Evolutionary conservation across 106 monocot species (phyloP).

Genomic region (Amphibolis antarctica): DNA sequence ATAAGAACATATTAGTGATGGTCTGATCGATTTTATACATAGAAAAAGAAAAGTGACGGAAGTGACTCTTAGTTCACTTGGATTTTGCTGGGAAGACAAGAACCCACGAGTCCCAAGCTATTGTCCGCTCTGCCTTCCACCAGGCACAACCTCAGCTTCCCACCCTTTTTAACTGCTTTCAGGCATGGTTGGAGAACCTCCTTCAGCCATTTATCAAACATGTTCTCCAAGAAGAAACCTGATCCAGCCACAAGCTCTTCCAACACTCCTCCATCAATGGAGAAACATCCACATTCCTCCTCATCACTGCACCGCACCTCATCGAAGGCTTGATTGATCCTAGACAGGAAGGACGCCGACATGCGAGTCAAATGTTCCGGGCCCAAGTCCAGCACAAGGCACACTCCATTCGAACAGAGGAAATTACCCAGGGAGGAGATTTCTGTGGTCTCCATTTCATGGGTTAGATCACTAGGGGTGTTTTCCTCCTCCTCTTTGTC

Average conservation of each 20-base stretch:
- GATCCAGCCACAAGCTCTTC: conserved; percentile 33
- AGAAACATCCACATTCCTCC: conserved; percentile 9
- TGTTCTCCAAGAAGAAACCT: conserved; percentile 38
- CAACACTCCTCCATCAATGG: conserved; percentile 24
- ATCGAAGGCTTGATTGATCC: conserved; percentile 25
- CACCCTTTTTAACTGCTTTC: conserved; percentile 48
- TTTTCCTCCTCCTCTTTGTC: conserved; percentile 21
- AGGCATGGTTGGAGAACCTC: conserved; percentile 55
- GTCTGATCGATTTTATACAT: not conserved
- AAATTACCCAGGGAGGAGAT: conserved; percentile 14
- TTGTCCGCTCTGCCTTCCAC: conserved; percentile 29
- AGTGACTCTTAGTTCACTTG: conserved; percentile 17
- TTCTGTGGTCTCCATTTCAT: conserved; percentile 22
- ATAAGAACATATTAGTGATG: not conserved
- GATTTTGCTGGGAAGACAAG: conserved; percentile 57
- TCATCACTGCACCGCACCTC: conserved; percentile 1
- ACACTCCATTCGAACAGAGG: conserved; percentile 9
- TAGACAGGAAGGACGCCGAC: conserved; percentile 18
- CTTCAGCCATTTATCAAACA: conserved; percentile 59
- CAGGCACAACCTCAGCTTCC: conserved; percentile 45
- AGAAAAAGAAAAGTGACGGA: not conserved
- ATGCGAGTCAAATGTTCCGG: not conserved
- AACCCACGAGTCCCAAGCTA: conserved; percentile 39
- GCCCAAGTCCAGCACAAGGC: conserved; percentile 24
- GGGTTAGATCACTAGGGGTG: conserved; percentile 39